A percentile compares a stretch with the other conserved stretches of the same genome.
Evolutionary conservation across 2,329 filamentous ascomycete species (phyloP).

Genomic region (Lasiodiplodia theobromae): DNA sequence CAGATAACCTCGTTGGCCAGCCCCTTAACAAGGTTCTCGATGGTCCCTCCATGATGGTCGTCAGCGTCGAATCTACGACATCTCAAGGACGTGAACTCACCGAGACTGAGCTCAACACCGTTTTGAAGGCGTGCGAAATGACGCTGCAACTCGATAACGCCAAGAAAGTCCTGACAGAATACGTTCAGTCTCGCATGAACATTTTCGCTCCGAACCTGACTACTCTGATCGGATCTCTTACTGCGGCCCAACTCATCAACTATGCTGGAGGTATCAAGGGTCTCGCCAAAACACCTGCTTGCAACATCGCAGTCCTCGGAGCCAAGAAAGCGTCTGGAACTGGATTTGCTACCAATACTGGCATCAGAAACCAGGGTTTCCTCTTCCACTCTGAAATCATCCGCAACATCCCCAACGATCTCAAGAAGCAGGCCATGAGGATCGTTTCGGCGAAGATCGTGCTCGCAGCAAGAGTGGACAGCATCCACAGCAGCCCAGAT

Average conservation of each 20-base stretch:
- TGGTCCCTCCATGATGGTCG: slow-evolving; percentile 91
- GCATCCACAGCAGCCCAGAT: slow-evolving; percentile 80
- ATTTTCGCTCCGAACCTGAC: slow-evolving; percentile 95
- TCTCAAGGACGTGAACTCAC: slow-evolving; percentile 82
- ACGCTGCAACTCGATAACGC: slow-evolving; percentile 85
- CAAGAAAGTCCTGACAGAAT: slow-evolving; percentile 86
- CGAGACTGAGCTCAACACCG: slow-evolving; percentile 74
- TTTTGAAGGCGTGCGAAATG: slow-evolving; percentile 84
- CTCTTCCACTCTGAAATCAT: slow-evolving; percentile 93
- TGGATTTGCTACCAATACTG: slow-evolving; percentile 91
- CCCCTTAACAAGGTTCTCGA: slow-evolving; percentile 83
- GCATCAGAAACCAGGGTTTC: slow-evolving; percentile 89
- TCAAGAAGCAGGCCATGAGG: slow-evolving; percentile 92
- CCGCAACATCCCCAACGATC: slow-evolving; percentile 79
- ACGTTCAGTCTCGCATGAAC: slow-evolving; percentile 96
- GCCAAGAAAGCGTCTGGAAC: slow-evolving; percentile 83
- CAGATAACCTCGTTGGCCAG: slow-evolving; percentile 77
- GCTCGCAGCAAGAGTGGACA: slow-evolving; percentile 89
- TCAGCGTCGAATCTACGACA: slow-evolving; percentile 91
- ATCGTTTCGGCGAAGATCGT: slow-evolving; percentile 94
- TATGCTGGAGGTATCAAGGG: slow-evolving; percentile 87
- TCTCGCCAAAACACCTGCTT: slow-evolving; percentile 89
- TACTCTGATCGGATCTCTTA: slow-evolving; percentile 86
- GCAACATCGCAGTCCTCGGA: slow-evolving; percentile 89
- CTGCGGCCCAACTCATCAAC: slow-evolving; percentile 95